Base-by-base conservation (phyloP, 129 eudicot genomes). In the Daucus carota region DNA sequence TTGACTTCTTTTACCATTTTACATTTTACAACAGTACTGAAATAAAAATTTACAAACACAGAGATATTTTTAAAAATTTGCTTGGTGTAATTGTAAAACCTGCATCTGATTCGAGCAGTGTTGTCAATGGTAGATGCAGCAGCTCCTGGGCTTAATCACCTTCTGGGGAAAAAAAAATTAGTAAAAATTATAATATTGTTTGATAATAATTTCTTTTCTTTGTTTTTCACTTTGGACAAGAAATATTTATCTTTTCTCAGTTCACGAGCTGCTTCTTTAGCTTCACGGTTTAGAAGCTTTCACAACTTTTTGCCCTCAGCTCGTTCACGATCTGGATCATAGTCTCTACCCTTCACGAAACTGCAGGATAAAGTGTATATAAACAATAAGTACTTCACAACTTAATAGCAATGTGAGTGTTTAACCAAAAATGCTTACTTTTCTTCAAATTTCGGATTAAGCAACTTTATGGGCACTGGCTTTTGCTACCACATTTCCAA, bases 301-400 rank as follows among this genome's bases (percentile, higher is more conserved):
- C 60, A 78, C 46, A 95, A 12, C 77, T 91, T 95, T 42, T 82
- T 91, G 72, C 67, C 77, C 80, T 95, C 97, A 17, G 92, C 97
- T 33, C 97, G 85, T 32, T 83, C 90, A 45, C 99, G 93, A 76
- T 95, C 96, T 62, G 99, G 97, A 73, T 95, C 99, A 85, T 95
- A 95, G 83, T 95, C 96, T 83, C 97, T 87, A 65, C 88, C 96
- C 84, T 91, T 94, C 7, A 91, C 89, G 80, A 85, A 94, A 76
- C 98, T 94, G 88, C 81, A 78, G 73, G 54, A 72, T 7, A 72
- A 41, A 40, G 79, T 15, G 82, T n/a, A 62, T 43, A 5, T 50
- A 36, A 24, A 34, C 10, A 67, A 17, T 31, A 57, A 80, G 34
- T 36, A 34, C 4, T 14, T 63, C 36, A 42, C 74, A 34, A 74